Base-by-base conservation (phyloP, 176 grass and related monocot species). In the Eleusine coracana region DNA sequence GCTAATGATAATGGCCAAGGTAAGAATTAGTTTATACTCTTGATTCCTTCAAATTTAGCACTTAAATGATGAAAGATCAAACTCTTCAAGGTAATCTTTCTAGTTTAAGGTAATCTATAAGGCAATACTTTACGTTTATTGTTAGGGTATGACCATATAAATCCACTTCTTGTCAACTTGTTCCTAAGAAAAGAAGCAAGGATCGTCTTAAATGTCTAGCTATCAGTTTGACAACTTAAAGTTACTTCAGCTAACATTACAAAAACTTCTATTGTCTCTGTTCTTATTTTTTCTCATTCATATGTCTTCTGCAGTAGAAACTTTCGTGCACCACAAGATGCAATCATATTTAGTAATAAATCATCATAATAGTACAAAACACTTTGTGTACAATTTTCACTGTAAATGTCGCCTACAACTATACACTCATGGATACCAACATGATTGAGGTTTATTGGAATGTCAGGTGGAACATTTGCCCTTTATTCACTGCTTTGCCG, bases 1-100 rank as follows among this genome's bases (percentile, higher is more conserved):
- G 91, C 94, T 76, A 92, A 92, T 27, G 94, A 97, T 75, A 94
- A 88, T 11, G 91, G 94, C 27, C 89, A 97, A 94, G 94, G 94
- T 97, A 83, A 41, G 55, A 68, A 17, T 67, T 70, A 4, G 49
- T 5, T 82, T 84, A 15, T 13, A 5, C 20, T 40, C 31, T 55
- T 56, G 55, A 58, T 80, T 54, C 63, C 31, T 73, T 77, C 31
- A 60, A 68, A 50, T 54, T 84, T 81, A 63, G 40, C 69, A 40
- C 66, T 36, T 85, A 21, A 34, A 11, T 74, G 76, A 56, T 41
- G 34, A 21, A 69, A 20, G 12, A 42, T 54, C 10, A 50, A 78
- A 9, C 18, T 77, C 5, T 62, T 18, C 16, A 40, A 46, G 4
- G 1, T 59, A 25, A 70, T 51, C 0, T 80, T 18, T 76, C 68